These are phyloP conservation scores for Neovahlkampfia damariscottae DNA, from an alignment of 78 protist species.

Conservation along the genomic window DNA sequence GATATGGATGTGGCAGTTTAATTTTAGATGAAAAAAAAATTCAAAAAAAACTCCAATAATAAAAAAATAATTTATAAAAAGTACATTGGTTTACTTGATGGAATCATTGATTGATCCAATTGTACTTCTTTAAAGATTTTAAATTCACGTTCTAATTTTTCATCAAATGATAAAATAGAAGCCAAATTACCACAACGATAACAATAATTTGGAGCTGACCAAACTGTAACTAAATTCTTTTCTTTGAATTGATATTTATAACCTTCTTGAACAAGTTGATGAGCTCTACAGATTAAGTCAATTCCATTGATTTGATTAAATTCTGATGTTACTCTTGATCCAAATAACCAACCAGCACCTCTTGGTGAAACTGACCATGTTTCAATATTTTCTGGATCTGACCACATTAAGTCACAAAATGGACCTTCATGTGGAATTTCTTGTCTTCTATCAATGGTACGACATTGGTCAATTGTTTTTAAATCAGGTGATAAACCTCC, in stretches of 20 bases:
- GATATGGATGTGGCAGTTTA: too few relatives aligned
- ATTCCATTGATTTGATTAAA: constrained; percentile 83
- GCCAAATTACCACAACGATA: constrained; percentile 47
- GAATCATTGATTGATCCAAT: background rate
- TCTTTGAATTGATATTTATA: constrained; percentile 78
- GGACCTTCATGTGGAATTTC: constrained; percentile 73
- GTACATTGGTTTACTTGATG: background rate
- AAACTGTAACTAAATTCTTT: constrained; percentile 32
- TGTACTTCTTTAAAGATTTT: constrained; percentile 47
- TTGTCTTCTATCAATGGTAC: constrained; percentile 26
- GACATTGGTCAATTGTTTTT: constrained; percentile 35
- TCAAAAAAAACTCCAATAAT: too few relatives aligned
- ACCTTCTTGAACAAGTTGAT: constrained; percentile 93
- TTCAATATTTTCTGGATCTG: constrained; percentile 71
- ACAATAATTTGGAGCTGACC: constrained; percentile 63
- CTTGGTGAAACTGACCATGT: constrained; percentile 83
- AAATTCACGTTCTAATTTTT: constrained; percentile 45
- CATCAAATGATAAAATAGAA: constrained; percentile 37
- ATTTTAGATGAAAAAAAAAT: too few relatives aligned
- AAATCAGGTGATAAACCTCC: constrained; percentile 66
- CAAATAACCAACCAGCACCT: constrained; percentile 93
- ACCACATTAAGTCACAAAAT: constrained; percentile 88
- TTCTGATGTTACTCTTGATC: constrained; percentile 69
- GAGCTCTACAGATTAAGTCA: constrained; percentile 78
- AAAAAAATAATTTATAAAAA: too few relatives aligned